These are phyloP conservation scores for Blastobotrys buckinghamii DNA, from an alignment of 1,139 yeast genomes.

Conservation along the genomic window DNA sequence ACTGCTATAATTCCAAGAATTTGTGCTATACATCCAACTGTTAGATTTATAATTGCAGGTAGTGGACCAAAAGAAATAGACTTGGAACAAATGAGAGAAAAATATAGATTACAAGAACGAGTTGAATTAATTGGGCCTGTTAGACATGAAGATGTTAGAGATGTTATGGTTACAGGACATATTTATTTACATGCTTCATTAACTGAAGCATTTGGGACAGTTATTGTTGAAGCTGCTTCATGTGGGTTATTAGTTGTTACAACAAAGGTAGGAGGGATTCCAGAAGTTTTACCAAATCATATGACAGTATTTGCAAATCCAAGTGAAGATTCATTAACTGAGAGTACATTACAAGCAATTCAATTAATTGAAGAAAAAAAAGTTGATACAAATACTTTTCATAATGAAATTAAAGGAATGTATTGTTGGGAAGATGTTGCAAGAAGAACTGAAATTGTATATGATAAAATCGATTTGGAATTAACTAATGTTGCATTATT, in stretches of 20 bases:
- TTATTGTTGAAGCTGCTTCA: slow-evolving; percentile 93
- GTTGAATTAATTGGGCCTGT: slow-evolving; percentile 84
- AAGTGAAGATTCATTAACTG: slow-evolving; percentile 71
- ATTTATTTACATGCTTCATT: slow-evolving; percentile 90
- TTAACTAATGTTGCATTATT: slow-evolving; percentile 46
- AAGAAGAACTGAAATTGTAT: slow-evolving; percentile 73
- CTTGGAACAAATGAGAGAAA: slow-evolving; percentile 91
- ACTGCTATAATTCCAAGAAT: slow-evolving; percentile 83
- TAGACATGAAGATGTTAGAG: slow-evolving; percentile 86
- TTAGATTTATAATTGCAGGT: slow-evolving; percentile 84
- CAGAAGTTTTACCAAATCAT: slow-evolving; percentile 88
- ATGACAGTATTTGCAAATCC: slow-evolving; percentile 94
- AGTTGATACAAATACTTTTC: slow-evolving; percentile 72
- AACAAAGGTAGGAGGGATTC: slow-evolving; percentile 95
- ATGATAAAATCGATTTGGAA: slow-evolving; percentile 45
- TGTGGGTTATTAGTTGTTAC: slow-evolving; percentile 94
- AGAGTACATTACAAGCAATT: slow-evolving; percentile 64
- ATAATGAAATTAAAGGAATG: slow-evolving; percentile 70
- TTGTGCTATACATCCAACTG: slow-evolving; percentile 57
- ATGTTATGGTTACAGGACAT: slow-evolving; percentile 90
- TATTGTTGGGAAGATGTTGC: slow-evolving; percentile 95
- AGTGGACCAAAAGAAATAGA: slow-evolving; percentile 95
- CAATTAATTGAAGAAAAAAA: slow-evolving; percentile 47
- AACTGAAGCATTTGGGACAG: slow-evolving; percentile 98
- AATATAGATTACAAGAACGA: slow-evolving; percentile 76